Evolutionary conservation across 2,329 filamentous ascomycete genomes (phyloP).

Genomic region (Didymella segeticola): DNA sequence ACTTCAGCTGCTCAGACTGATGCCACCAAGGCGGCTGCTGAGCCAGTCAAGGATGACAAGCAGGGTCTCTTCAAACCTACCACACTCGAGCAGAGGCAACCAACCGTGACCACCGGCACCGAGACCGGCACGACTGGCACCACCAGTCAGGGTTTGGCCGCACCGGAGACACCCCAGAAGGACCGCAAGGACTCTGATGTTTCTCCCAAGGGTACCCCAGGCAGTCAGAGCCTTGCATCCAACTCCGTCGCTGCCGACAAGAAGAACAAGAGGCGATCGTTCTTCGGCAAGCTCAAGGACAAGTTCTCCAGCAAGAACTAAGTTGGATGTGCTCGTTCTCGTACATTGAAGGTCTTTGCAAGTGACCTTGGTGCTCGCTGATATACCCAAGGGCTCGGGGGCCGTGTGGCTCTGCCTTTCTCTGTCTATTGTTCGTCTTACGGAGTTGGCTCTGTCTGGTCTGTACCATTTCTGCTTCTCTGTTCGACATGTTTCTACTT

Average conservation of each 20-base stretch:
- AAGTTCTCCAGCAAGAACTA: constrained; percentile 50
- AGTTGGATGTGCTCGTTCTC: constrained; percentile 15
- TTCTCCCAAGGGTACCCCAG: constrained; percentile 49
- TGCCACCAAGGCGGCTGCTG: constrained; percentile 31
- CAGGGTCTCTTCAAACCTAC: constrained; percentile 51
- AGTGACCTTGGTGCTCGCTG: constrained; percentile 26
- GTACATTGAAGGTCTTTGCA: constrained; percentile 22
- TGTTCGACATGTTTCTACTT: constrained; percentile 28
- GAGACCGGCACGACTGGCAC: constrained; percentile 41
- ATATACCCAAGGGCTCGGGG: constrained; percentile 31
- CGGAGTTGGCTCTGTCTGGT: constrained; percentile 45
- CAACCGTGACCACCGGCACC: constrained; percentile 51
- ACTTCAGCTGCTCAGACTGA: constrained; percentile 37
- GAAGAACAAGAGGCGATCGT: constrained; percentile 57
- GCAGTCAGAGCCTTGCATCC: constrained; percentile 43
- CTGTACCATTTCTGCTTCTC: constrained; percentile 44
- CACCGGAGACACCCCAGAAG: constrained; percentile 37
- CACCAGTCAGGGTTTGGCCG: constrained; percentile 30
- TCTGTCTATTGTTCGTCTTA: constrained; percentile 35
- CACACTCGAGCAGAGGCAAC: constrained; percentile 48
- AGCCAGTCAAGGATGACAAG: constrained; percentile 49
- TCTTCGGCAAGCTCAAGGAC: constrained; percentile 59
- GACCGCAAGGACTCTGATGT: constrained; percentile 34
- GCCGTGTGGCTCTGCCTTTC: constrained; percentile 23
- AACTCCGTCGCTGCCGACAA: constrained; percentile 42